Percentiles rank a stretch among this genome's conserved stretches.
Evolutionary conservation across 176 grass and related monocot species (phyloP).

Genomic region (Poa annua): DNA sequence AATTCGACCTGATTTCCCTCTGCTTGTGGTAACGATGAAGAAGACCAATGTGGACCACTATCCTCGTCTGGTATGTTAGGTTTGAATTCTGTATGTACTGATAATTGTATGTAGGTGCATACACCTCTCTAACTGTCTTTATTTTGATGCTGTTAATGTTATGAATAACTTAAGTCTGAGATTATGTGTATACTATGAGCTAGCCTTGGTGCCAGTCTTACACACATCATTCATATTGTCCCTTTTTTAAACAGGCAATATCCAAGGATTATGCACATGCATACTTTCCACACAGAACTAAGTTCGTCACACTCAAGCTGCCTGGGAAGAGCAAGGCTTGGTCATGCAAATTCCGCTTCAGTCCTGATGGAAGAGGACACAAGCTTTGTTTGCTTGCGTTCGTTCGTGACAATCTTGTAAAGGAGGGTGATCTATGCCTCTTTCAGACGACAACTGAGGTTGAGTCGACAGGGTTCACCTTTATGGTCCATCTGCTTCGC

Average conservation of each 20-base stretch:
- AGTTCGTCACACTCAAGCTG: slow-evolving; percentile 35
- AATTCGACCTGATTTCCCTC: not conserved
- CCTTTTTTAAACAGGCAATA: slow-evolving; percentile 40
- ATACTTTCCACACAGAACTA: slow-evolving; percentile 29
- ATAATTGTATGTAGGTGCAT: not conserved
- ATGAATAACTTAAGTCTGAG: not conserved
- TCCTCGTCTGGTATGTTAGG: not conserved
- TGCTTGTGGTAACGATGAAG: slow-evolving; percentile 27
- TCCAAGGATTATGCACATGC: slow-evolving; percentile 37
- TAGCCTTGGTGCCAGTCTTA: not conserved
- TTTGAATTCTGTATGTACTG: not conserved
- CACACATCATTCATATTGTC: not conserved
- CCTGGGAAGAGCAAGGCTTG: slow-evolving; percentile 50
- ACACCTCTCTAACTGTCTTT: not conserved
- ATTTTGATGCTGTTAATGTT: not conserved
- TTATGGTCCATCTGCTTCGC: slow-evolving; percentile 45
- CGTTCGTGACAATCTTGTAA: slow-evolving; percentile 51
- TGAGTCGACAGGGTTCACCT: slow-evolving; percentile 27
- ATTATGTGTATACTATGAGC: not conserved
- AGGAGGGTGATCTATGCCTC: slow-evolving; percentile 50
- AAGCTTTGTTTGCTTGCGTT: slow-evolving; percentile 25
- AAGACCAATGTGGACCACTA: slow-evolving; percentile 22
- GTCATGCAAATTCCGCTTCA: slow-evolving; percentile 30
- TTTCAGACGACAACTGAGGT: slow-evolving; percentile 34
- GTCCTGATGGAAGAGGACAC: not conserved